Conservation (phyloP, 345 rosid genomes). For the Anacardium occidentale region DNA sequence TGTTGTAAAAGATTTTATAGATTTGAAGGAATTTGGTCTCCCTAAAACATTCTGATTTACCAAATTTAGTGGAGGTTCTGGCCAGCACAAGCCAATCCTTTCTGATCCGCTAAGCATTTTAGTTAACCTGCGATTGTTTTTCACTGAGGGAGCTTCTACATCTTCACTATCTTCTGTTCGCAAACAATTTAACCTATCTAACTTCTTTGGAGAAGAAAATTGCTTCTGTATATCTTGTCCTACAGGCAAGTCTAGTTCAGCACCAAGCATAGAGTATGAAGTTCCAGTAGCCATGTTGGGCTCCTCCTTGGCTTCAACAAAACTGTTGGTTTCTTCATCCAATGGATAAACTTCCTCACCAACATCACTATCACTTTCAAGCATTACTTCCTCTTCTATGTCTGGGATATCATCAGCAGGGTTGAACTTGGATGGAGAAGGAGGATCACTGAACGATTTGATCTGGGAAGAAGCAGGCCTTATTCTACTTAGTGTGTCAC, state of each 20-base stretch:
- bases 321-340: conserved; percentile 47
- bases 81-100: conserved; percentile 84
- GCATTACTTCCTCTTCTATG: conserved; percentile 64
- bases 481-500: conserved; percentile 65
- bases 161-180: conserved; percentile 36
- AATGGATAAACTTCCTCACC: conserved; percentile 84
- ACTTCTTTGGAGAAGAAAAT: conserved; percentile 55
- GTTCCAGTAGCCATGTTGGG: conserved; percentile 7
- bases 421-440: conserved; percentile 81
- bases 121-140: conserved; percentile 36
- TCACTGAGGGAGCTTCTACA: not conserved
- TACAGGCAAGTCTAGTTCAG: conserved; percentile 28
- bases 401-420: conserved; percentile 61
- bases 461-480: conserved; percentile 42
- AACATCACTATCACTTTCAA: conserved; percentile 72
- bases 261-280: conserved; percentile 15
- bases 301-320: conserved; percentile 24
- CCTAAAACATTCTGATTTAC: conserved; percentile 57
- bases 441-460: conserved; percentile 88
- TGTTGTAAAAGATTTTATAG: conserved; percentile 48
- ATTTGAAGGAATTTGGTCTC: conserved; percentile 59
- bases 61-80: conserved; percentile 75
- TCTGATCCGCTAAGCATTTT: conserved; percentile 71
- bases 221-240: conserved; percentile 53
- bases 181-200: conserved; percentile 65